A percentile compares a stretch with the other conserved stretches of the same genome.
phyloP scores from a whole-genome alignment of 495 filamentous ascomycete species.

The Durotheca rogersii region DNA sequence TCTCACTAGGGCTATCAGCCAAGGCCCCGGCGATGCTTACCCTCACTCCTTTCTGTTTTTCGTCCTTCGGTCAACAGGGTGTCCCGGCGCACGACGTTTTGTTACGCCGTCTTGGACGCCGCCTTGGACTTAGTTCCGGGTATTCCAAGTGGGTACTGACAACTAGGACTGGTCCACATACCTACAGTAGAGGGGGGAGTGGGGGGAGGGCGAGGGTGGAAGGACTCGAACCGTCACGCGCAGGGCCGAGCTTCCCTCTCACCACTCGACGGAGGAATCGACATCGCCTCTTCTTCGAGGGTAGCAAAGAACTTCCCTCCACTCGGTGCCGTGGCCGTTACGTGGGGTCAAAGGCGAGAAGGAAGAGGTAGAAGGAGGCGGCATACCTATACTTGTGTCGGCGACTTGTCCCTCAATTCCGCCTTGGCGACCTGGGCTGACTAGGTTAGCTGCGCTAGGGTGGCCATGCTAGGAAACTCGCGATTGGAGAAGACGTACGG shows the following conservation, averaged over 20 bases:
- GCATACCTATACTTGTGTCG: no score
- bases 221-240: neutral
- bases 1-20: neutral
- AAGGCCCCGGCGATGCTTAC: neutral
- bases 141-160: no score
- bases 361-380: no score
- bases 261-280: no score
- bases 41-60: no score
- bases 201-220: neutral
- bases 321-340: neutral
- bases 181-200: no score
- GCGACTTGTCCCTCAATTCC: slow-evolving; percentile 23
- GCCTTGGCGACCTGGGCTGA: slow-evolving; percentile 29
- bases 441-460: neutral
- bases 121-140: no score
- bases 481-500: slow-evolving; percentile 19
- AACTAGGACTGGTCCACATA: no score
- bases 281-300: neutral
- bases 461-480: neutral
- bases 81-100: no score
- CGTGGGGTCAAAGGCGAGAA: no score
- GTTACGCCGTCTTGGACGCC: no score
- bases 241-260: slow-evolving; percentile 1
- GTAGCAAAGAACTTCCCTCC: neutral
- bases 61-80: no score